Base-by-base conservation (phyloP, 805 yeast species). In the Myxozyma vanderwaltii region DNA sequence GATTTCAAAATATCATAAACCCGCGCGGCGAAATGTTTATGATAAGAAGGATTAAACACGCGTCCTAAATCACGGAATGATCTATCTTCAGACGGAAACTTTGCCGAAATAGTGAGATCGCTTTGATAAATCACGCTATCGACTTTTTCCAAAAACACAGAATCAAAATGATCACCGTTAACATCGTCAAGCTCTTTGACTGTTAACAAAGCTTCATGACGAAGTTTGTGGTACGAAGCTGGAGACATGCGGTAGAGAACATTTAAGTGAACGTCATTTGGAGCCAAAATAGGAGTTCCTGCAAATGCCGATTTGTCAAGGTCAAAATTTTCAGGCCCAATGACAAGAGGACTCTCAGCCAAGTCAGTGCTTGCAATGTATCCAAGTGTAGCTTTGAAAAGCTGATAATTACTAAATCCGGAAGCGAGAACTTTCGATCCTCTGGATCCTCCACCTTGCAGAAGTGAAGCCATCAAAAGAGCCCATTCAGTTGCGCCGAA, bases 401-500 rank as follows among this genome's bases (percentile, higher is more conserved):
- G 76, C 75, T 94, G 99, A 71, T 91, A 94, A 23, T 95, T 86
- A 2, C 96, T 90, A 72, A 88, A 92, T 0, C 98, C 99, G 67
- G 86, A 86, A 39, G 91, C 73, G 56, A 94, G 77, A 24, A 90
- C 85, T 38, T 40, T 36, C 68, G 86, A 86, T 13, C 95, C 94
- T 65, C 78, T 79, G 5, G 76, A 72, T 66, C 95, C 95, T 6
- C 77, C 76, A 67, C 97, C 97, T 62, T 85, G 84, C 44, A 94
- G 76, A 54, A 94, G 75, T 1, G 91, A 87, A 43, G 96, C 86
- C 85, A 90, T 83, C 51, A 92, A 73, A 39, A 86, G 75, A 31
- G 91, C 86, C 72, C 91, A 91, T 75, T 94, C 98, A 71, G 90
- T 90, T 67, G 86, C 88, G 12, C 98, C 98, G 72, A 94, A 92